Conservation (phyloP, 768 basidiomycete genomes). For the Xerocomus potaroensis region DNA sequence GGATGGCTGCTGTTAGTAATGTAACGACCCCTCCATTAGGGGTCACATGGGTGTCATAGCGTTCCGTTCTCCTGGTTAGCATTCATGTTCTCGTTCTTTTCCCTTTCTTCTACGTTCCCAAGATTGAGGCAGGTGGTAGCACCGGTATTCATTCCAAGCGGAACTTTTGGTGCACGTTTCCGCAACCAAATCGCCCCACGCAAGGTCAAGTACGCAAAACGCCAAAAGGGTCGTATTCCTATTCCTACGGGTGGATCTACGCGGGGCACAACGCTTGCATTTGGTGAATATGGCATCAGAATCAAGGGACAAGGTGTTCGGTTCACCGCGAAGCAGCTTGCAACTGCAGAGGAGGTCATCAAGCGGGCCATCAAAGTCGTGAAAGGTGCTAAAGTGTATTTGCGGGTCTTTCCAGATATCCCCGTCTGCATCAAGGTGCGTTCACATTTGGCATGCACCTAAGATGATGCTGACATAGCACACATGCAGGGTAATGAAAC, state of each 20-base stretch:
- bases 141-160: constrained; percentile 10
- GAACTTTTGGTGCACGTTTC: constrained; percentile 26
- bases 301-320: constrained; percentile 80
- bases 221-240: constrained; percentile 86
- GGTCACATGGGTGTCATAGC: constrained; percentile 11
- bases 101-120: constrained; percentile 13
- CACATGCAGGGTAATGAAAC: constrained; percentile 84
- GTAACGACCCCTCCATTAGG: constrained; percentile 14
- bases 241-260: constrained; percentile 87
- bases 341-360: constrained; percentile 81
- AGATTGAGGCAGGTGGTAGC: constrained; percentile 9
- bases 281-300: constrained; percentile 89
- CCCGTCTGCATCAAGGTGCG: constrained; percentile 94
- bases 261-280: constrained; percentile 88
- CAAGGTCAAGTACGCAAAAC: constrained; percentile 76
- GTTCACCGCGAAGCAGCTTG: constrained; percentile 86
- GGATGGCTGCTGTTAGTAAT: background rate
- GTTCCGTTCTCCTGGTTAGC: background rate
- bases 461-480: background rate
- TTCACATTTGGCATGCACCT: background rate
- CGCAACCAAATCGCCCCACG: constrained; percentile 76
- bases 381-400: constrained; percentile 81
- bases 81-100: constrained; percentile 21
- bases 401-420: constrained; percentile 94
- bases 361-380: constrained; percentile 85